Conservation (phyloP, 768 basidiomycete genomes). For the Hypholoma sublateritium region DNA sequence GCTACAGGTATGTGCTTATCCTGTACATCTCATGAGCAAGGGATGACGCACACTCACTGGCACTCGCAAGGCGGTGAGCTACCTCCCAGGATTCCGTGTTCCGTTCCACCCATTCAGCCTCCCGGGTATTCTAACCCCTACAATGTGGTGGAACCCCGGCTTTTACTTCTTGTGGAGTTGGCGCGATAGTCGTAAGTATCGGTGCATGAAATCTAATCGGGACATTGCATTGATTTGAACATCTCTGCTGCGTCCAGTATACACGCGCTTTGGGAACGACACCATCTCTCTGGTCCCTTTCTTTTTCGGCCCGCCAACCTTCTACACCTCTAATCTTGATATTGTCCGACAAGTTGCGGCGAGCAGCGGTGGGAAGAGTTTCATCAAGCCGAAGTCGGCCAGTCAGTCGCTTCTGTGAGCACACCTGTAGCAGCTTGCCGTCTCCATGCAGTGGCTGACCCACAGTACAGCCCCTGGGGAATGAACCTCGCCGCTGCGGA, state of each 20-base stretch:
- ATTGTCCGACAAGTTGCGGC: constrained; percentile 42
- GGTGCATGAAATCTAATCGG: too few species aligned
- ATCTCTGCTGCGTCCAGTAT: constrained; percentile 24
- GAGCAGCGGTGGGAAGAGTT: constrained; percentile 38
- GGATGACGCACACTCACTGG: too few species aligned
- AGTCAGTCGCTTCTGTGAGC: constrained; percentile 18
- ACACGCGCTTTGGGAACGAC: constrained; percentile 34
- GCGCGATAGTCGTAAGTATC: constrained; percentile 29
- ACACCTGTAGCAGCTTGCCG: too few species aligned
- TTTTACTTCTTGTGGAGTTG: constrained; percentile 34
- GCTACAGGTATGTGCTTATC: too few species aligned
- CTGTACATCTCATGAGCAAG: too few species aligned
- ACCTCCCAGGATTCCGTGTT: constrained; percentile 38
- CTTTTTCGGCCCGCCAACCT: constrained; percentile 31
- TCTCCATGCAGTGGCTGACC: not conserved
- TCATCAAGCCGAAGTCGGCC: constrained; percentile 36
- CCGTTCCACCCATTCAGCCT: constrained; percentile 39
- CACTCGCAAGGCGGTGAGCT: constrained; percentile 29
- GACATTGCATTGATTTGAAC: not conserved
- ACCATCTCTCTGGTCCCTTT: constrained; percentile 41
- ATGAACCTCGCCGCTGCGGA: constrained; percentile 47
- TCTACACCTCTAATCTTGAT: constrained; percentile 48
- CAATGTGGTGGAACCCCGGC: constrained; percentile 44
- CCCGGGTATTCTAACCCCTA: constrained; percentile 37
- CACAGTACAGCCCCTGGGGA: constrained; percentile 21